phyloP scores from a whole-genome alignment of 1,139 yeast species.

The Sugiyamaella xylanicola region DNA sequence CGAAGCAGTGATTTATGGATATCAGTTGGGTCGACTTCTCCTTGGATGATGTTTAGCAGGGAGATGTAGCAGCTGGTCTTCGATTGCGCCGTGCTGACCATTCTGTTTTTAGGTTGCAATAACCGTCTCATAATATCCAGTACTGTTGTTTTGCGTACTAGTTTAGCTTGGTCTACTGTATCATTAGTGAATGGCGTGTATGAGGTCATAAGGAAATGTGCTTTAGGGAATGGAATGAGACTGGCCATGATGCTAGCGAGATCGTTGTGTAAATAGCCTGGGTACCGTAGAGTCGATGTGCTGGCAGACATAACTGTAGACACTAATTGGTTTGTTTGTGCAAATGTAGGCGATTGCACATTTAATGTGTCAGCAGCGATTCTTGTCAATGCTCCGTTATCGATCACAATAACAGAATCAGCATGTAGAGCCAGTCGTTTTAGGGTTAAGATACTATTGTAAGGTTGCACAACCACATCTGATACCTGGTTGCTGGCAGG shows the following conservation, averaged over 20 bases:
- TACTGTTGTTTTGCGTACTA: slow-evolving; percentile 72
- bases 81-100: slow-evolving; percentile 55
- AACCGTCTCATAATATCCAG: slow-evolving; percentile 84
- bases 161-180: slow-evolving; percentile 58
- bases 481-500: slow-evolving; percentile 68
- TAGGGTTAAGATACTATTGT: slow-evolving; percentile 81
- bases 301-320: slow-evolving; percentile 82
- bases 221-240: slow-evolving; percentile 83
- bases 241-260: slow-evolving; percentile 80
- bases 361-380: slow-evolving; percentile 59
- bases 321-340: slow-evolving; percentile 81
- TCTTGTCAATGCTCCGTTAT: slow-evolving; percentile 78
- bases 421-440: slow-evolving; percentile 79
- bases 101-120: slow-evolving; percentile 73
- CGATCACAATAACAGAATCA: slow-evolving; percentile 85
- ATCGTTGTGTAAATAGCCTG: slow-evolving; percentile 88
- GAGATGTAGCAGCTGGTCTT: slow-evolving; percentile 59
- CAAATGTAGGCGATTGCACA: slow-evolving; percentile 53
- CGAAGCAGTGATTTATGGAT: slow-evolving; percentile 77
- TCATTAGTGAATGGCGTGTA: slow-evolving; percentile 83
- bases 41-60: slow-evolving; percentile 74
- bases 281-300: slow-evolving; percentile 87
- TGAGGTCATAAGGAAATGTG: slow-evolving; percentile 84
- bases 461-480: slow-evolving; percentile 97
- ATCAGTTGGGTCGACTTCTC: slow-evolving; percentile 70